These are phyloP conservation scores for Phytophthora aleatoria DNA, from an alignment of 352 stramenopile genomes.

Conservation along the genomic window DNA sequence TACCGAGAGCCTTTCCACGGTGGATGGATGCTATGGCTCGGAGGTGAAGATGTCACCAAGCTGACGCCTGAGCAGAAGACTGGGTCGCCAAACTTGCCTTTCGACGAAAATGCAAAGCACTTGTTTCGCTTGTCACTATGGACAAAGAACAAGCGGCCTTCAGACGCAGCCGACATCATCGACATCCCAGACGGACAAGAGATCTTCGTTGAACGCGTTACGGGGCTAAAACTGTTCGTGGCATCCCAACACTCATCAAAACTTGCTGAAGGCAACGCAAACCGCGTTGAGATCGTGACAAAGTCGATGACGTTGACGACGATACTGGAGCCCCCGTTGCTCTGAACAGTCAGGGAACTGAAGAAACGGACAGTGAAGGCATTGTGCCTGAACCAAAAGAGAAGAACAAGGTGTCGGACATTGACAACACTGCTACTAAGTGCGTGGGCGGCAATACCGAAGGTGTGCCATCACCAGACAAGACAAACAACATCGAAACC, in stretches of 20 bases:
- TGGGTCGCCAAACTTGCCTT: neutral
- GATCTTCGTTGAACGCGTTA: conserved; percentile 1
- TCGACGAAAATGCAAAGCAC: neutral
- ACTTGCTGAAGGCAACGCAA: neutral
- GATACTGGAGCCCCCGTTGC: too few relatives aligned
- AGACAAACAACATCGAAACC: too few relatives aligned
- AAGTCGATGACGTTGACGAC: too few relatives aligned
- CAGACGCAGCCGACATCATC: neutral
- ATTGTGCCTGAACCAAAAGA: too few relatives aligned
- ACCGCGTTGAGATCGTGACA: too few relatives aligned
- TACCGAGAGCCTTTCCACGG: neutral
- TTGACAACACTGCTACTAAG: too few relatives aligned
- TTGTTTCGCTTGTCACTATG: neutral
- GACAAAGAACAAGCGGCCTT: neutral
- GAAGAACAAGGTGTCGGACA: too few relatives aligned
- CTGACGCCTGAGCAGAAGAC: neutral
- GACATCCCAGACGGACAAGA: neutral
- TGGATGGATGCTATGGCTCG: neutral
- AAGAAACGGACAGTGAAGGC: too few relatives aligned
- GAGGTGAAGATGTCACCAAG: neutral
- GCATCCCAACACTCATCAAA: neutral
- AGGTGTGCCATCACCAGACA: too few relatives aligned
- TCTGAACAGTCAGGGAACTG: too few relatives aligned
- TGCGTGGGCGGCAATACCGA: too few relatives aligned
- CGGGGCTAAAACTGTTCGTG: neutral